These are phyloP conservation scores for Daldinia grandis DNA, from an alignment of 495 filamentous ascomycete species.

Conservation along the genomic window DNA sequence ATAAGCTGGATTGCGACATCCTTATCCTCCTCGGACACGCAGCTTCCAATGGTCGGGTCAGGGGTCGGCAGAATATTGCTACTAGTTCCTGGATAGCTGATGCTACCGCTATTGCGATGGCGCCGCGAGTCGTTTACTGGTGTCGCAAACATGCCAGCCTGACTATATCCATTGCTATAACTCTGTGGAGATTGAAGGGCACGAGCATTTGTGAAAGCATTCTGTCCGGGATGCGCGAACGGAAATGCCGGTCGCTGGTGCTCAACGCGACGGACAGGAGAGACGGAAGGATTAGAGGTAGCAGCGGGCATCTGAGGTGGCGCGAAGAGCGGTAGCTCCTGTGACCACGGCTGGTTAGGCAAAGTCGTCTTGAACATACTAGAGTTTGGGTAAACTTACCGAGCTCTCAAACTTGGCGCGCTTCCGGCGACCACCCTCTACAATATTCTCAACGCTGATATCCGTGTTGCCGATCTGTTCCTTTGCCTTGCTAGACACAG, in stretches of 20 bases:
- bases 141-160: slow-evolving; percentile 60
- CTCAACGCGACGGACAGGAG: slow-evolving; percentile 79
- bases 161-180: slow-evolving; percentile 63
- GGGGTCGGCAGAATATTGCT: slow-evolving; percentile 80
- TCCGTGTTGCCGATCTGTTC: slow-evolving; percentile 92
- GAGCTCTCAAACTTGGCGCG: slow-evolving; percentile 97
- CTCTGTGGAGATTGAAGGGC: slow-evolving; percentile 81
- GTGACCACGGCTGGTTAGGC: slow-evolving; percentile 29
- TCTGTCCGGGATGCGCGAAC: slow-evolving; percentile 74
- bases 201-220: slow-evolving; percentile 74
- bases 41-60: slow-evolving; percentile 92
- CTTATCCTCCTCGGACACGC: slow-evolving; percentile 97
- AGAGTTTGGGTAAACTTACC: slow-evolving; percentile 64
- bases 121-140: slow-evolving; percentile 69
- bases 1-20: slow-evolving; percentile 97
- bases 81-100: slow-evolving; percentile 56
- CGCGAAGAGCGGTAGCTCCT: slow-evolving; percentile 96
- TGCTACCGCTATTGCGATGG: slow-evolving; percentile 71
- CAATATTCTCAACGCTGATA: slow-evolving; percentile 96
- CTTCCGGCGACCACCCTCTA: slow-evolving; percentile 95
- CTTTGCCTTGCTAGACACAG: slow-evolving; percentile 75
- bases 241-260: slow-evolving; percentile 67
- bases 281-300: slow-evolving; percentile 89
- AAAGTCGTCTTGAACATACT: slow-evolving; percentile 31
- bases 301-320: slow-evolving; percentile 90